Evolutionary conservation across 2,329 filamentous ascomycete species (phyloP).

Genomic region (Parastagonospora nodorum): DNA sequence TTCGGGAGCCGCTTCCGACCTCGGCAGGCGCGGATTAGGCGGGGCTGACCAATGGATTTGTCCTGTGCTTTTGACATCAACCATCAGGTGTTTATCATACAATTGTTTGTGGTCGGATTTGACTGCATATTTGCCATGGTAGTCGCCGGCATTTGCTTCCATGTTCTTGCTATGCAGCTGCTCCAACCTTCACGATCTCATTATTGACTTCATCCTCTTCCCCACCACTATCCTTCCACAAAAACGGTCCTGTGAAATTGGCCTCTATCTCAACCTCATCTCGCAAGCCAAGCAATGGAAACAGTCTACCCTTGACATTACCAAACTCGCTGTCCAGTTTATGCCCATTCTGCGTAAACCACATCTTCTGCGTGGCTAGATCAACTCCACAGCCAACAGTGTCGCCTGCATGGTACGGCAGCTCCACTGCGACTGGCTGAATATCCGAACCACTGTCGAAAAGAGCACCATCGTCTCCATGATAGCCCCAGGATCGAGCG

Average conservation of each 20-base stretch:
- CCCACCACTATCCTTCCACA: too few species aligned
- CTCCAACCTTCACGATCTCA: too few species aligned
- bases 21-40: slow-evolving; percentile 2
- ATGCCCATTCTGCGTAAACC: not conserved
- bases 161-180: too few species aligned
- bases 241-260: not conserved
- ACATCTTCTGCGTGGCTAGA: not conserved
- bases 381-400: not conserved
- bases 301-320: not conserved
- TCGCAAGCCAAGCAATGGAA: not conserved
- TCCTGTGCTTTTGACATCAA: not conserved
- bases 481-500: not conserved
- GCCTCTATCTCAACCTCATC: not conserved
- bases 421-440: not conserved
- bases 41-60: not conserved
- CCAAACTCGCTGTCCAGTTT: not conserved
- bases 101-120: too few species aligned
- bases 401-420: not conserved
- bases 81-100: too few species aligned
- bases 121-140: too few species aligned
- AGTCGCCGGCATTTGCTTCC: too few species aligned
- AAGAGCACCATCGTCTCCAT: not conserved
- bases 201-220: not conserved
- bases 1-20: slow-evolving; percentile 2
- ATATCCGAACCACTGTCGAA: not conserved